Base-by-base conservation (phyloP, 169 alveolate species). In the Haemoproteus tartakovskyi region DNA sequence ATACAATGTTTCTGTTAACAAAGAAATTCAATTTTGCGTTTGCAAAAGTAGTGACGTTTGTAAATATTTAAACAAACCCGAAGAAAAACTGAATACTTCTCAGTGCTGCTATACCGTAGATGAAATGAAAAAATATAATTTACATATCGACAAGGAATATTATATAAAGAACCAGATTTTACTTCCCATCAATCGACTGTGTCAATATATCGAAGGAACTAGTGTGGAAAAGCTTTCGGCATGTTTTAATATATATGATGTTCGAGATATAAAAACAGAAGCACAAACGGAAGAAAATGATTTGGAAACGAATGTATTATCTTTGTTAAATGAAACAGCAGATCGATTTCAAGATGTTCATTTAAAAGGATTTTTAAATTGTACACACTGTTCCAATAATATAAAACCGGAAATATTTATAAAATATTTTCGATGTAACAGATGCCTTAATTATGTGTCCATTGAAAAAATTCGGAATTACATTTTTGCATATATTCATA, bases 121-220 rank as follows among this genome's bases (percentile, higher is more conserved):
- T 38, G 99, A 96, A 67, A 87, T 95, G 24, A 56, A 85, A 57
- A 90, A 87, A 24, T 78, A 86, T 33, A 89, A 83, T n/a, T 78
- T 92, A 52, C 70, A 64, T 27, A 70, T 94, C 2, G 98, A 95
- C 56, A 79, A 90, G 56, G 91, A 89, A 4, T 96, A 95, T 91
- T 97, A 97, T 85, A 89, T 93, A 51, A 54, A 94, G n/a, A 93
- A 92, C 50, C 97, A 97, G 81, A 83, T 97, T 22, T 86, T 95
- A 0, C 97, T 97, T 8, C 98, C 98, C 0, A 83, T 96, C 0
- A 62, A 90, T 37, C 86, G 98, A 14, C 79, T 96, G 11, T 92
- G 96, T 43, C 94, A 94, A 37, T 95, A 92, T 50, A 94, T 95
- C 3, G 94, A 87, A 33, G 97, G 97, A 24, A 89, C 95, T 2